A percentile compares a stretch with the other conserved stretches of the same genome.
phyloP scores from a whole-genome alignment of 2,329 filamentous ascomycete genomes.

The Aspergillus sergii region DNA sequence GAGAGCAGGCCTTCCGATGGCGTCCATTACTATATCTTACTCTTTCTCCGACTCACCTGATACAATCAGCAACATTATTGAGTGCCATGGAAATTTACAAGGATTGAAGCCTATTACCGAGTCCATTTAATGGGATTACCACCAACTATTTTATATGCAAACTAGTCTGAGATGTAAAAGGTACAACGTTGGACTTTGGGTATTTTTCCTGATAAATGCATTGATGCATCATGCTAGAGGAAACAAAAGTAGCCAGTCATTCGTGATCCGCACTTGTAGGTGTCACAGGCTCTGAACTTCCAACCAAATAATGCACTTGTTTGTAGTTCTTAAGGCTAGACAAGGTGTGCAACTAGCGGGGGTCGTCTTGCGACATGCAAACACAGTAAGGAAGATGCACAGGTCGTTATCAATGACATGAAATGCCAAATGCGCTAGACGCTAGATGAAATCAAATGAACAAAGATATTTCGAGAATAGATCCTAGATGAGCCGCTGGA shows the following conservation, averaged over 20 bases:
- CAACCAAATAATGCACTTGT: constrained; percentile 16
- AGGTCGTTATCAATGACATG: constrained; percentile 26
- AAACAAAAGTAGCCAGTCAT: constrained; percentile 16
- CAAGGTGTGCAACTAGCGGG: constrained; percentile 16
- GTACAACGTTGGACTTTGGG: constrained; percentile 6
- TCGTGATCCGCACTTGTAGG: constrained; percentile 23
- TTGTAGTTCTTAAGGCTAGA: constrained; percentile 20
- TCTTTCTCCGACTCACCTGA: neutral
- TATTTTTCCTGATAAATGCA: constrained; percentile 3
- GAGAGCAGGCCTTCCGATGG: constrained; percentile 2
- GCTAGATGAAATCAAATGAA: constrained; percentile 36
- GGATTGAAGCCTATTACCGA: neutral
- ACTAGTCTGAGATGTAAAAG: neutral
- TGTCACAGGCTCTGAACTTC: constrained; percentile 12
- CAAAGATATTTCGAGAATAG: constrained; percentile 27
- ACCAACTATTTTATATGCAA: neutral
- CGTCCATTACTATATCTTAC: neutral
- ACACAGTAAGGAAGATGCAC: constrained; percentile 28
- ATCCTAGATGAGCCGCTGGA: constrained; percentile 23
- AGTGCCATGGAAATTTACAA: neutral
- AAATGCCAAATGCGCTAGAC: constrained; percentile 35
- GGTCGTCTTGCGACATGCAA: constrained; percentile 30
- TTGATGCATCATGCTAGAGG: constrained; percentile 9
- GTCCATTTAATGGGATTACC: neutral
- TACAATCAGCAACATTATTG: neutral